Evolutionary conservation across 192 early-diverging fungal genomes (phyloP), one percentile per base, ranked within the genome.

Genomic region (Podila minutissima): DNA sequence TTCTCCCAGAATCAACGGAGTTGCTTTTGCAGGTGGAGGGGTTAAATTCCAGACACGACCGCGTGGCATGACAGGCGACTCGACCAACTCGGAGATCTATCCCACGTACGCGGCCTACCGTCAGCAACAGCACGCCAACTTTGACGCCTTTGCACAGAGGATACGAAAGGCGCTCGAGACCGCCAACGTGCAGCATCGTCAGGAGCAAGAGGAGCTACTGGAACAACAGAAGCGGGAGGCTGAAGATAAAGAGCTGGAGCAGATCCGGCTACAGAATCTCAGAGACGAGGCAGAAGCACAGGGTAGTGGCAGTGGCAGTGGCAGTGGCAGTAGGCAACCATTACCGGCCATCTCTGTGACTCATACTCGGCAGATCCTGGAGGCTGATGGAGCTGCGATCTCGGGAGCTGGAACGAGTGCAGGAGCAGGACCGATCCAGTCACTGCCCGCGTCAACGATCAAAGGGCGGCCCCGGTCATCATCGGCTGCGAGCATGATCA

Each of bases 81-180:
- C 65, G 0, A 55, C 33, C 5, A 41, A 62, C 11, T 72, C 59
- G 20, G 49, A 46, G 0, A 64, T 24, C 15, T 79, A 79, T 20
- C 75, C 75, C 15, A 72, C 75, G 3, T 79, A 62, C 71, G 75
- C 75, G 20, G 51, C 59, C 9, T 79, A 79, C 57, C 70, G 75
- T 0, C 75, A 72, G 24, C 10, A 64, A 4, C 75, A 68, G 35
- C 64, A 79, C 35, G 58, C 69, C 24, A 63, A 67, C 37, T 79
- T 79, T 59, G 70, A 78, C 37, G 70, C 59, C 2, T 79, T 79
- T 35, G 59, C 75, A 4, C 64, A 72, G 41, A 28, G 70, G 35
- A 79, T 79, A 22, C 38, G 70, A 10, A 59, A 46, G 33, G 70
- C 75, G 2, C 59, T 79, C 19, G 65, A 79, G 8, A 37, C 49